phyloP scores from a whole-genome alignment of 208 protist species.

The Leishmania arabica region DNA sequence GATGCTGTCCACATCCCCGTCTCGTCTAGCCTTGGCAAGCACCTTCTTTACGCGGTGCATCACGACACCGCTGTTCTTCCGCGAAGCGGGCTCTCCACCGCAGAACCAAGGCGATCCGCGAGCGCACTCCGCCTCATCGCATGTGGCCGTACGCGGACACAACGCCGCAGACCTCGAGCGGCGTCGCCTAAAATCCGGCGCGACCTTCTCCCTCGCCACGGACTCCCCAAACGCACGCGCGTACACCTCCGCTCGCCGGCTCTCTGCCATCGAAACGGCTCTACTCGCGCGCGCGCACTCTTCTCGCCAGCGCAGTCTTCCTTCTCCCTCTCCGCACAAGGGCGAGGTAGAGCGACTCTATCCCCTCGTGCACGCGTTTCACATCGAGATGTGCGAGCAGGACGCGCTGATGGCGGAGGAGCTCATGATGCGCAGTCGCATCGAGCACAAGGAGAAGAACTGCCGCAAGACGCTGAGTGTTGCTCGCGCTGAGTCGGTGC shows the following conservation, averaged over 20 bases:
- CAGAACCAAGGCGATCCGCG: neutral
- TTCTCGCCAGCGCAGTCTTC: neutral
- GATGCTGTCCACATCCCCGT: neutral
- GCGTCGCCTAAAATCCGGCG: neutral
- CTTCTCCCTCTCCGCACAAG: neutral
- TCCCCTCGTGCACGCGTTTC: slow-evolving; percentile 33
- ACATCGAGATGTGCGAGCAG: slow-evolving; percentile 31
- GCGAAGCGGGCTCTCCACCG: too few species aligned
- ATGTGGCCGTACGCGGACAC: neutral
- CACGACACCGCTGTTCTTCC: neutral
- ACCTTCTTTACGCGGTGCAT: neutral
- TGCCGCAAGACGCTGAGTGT: slow-evolving; percentile 13
- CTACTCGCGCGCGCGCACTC: slow-evolving; percentile 16
- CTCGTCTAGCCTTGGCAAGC: neutral
- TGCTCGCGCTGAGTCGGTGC: neutral
- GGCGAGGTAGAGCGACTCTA: slow-evolving; percentile 28
- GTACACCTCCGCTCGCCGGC: slow-evolving; percentile 1
- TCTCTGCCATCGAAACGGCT: slow-evolving; percentile 26
- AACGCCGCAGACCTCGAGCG: too few species aligned
- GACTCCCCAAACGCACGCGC: neutral
- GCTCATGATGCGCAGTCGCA: slow-evolving; percentile 36
- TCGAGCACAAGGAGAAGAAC: slow-evolving; percentile 48
- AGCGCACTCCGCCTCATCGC: neutral
- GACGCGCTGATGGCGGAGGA: slow-evolving; percentile 42
- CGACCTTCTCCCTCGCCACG: neutral